phyloP scores from a whole-genome alignment of 148 eudicot genomes.

The Polygonum aviculare region DNA sequence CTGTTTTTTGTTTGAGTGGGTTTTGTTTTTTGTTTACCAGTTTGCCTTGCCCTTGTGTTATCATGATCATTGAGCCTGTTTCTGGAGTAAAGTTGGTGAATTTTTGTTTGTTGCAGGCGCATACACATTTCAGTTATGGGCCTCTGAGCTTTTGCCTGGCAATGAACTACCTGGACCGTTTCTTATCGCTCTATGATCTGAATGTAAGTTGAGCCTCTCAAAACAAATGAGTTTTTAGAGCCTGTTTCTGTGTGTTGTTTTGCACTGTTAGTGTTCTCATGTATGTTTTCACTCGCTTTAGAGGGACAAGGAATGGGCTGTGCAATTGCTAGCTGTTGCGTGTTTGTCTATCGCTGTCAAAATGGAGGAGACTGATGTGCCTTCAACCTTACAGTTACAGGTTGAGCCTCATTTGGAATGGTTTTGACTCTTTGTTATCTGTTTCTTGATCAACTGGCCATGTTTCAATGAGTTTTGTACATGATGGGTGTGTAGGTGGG shows the following conservation, averaged over 20 bases:
- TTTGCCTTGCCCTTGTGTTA: too few relatives aligned
- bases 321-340: slow-evolving; percentile 70
- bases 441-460: neutral
- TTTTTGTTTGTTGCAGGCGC: slow-evolving; percentile 40
- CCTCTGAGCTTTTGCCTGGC: slow-evolving; percentile 46
- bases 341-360: slow-evolving; percentile 82
- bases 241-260: neutral
- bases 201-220: slow-evolving; percentile 43
- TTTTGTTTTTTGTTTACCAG: too few relatives aligned
- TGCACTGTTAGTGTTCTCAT: neutral
- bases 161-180: slow-evolving; percentile 72
- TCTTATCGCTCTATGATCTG: slow-evolving; percentile 40
- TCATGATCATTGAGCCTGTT: too few relatives aligned
- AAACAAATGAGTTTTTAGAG: neutral
- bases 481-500: slow-evolving; percentile 41
- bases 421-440: too few relatives aligned
- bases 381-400: slow-evolving; percentile 51
- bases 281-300: slow-evolving; percentile 6
- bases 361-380: slow-evolving; percentile 57
- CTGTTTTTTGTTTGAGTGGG: too few relatives aligned
- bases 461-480: neutral
- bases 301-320: slow-evolving; percentile 56
- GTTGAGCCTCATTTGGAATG: slow-evolving; percentile 22
- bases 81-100: too few relatives aligned
- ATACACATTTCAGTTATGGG: slow-evolving; percentile 50